Evolutionary conservation across 2,329 filamentous ascomycete genomes (phyloP), one percentile per base, ranked within the genome.

Genomic region (Juglanconis sp.): DNA sequence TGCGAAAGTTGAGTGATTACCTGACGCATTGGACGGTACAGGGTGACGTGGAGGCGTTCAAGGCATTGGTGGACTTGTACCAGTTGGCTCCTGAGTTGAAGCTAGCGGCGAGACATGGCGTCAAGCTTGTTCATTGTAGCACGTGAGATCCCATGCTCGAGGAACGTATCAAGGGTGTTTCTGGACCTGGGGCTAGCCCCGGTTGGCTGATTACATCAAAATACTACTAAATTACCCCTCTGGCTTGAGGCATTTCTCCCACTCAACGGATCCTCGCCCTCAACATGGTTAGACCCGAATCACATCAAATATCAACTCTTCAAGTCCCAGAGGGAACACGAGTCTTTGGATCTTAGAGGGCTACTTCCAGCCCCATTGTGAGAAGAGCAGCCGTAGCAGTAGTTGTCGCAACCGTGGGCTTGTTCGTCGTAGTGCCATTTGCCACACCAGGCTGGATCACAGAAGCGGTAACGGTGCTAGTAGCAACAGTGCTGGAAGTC

Each of bases 391-490:
- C 49, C 15, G 32, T 32, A 5, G 48, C 56, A 6, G 48, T 57
- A 36, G 56, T 57, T 9, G 38, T 15, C 2, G 56, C 13, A 34
- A 58, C 49, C 10, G 40, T 32, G 6, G 56, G 56, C 40, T 47
- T 3, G 56, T 38, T 53, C 11, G 56, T 53, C 3, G 44, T 32
- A 15, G 56, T 53, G n/a, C 49, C 56, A 47, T 58, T 49, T 10
- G 40, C 30, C n/a, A 58, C 17, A 13, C 56, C 56, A 13, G 56
- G 56, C 49, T 58, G 49, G 17, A 58, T 53, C 30, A 58, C 56
- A 3, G 40, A 36, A 24, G 56, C 56, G 17, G 49, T 58, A 24
- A 58, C 40, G 13, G 49, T 53, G 35, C 49, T 24, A 34, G 56
- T 47, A n/a, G 38, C 17, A 17, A 58, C 17, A 11, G 56, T 24